phyloP scores from a whole-genome alignment of 768 basidiomycete genomes.

The Mrakia gelida region DNA sequence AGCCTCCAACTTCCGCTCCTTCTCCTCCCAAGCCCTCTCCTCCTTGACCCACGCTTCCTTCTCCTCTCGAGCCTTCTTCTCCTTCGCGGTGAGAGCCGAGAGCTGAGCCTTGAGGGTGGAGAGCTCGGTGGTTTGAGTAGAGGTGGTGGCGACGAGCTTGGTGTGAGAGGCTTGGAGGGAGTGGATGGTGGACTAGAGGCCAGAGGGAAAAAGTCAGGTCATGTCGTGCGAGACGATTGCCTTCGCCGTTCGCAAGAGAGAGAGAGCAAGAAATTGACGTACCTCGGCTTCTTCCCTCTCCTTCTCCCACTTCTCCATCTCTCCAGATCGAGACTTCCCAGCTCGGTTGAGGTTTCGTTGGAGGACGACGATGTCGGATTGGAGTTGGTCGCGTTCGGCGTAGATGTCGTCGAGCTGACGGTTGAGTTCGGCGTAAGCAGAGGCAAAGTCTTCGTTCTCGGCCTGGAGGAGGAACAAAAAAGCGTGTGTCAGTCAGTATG shows the following conservation, averaged over 20 bases:
- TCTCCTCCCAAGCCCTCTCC: not conserved
- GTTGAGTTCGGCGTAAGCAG: constrained; percentile 3
- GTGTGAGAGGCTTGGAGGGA: not conserved
- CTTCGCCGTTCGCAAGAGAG: not conserved
- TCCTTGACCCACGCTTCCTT: not conserved
- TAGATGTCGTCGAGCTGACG: constrained; percentile 7
- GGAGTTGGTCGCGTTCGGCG: constrained; percentile 17
- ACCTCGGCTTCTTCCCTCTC: constrained; percentile 7
- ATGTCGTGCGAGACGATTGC: not conserved
- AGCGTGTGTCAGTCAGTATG: too few species aligned
- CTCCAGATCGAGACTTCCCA: not conserved
- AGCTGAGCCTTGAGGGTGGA: constrained; percentile 8
- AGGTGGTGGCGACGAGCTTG: not conserved
- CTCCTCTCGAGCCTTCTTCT: constrained; percentile 16
- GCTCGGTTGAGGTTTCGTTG: constrained; percentile 5
- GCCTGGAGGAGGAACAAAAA: not conserved
- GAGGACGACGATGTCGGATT: constrained; percentile 8
- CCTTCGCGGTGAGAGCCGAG: not conserved
- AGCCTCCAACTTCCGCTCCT: constrained; percentile 3
- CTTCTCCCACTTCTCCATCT: constrained; percentile 19
- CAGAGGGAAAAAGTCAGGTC: not conserved
- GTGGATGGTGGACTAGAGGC: not conserved
- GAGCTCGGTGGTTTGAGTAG: not conserved
- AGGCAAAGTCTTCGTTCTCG: constrained; percentile 9
- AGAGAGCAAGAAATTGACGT: not conserved